These are phyloP conservation scores for Podospora fimiseda DNA, from an alignment of 495 filamentous ascomycete genomes.

Conservation along the genomic window DNA sequence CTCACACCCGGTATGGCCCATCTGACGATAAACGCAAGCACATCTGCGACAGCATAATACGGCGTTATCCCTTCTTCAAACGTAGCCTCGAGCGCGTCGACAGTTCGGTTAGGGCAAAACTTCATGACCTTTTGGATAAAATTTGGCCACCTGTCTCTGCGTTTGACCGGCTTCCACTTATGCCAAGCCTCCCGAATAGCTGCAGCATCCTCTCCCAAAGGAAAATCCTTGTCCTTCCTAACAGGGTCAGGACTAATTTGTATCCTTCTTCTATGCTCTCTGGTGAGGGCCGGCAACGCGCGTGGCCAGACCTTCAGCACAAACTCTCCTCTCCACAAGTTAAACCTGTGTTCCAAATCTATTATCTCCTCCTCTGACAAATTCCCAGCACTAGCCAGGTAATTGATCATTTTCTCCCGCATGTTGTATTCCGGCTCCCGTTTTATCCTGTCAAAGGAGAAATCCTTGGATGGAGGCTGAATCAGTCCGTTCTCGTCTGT, in stretches of 20 bases:
- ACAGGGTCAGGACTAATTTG: too few relatives aligned
- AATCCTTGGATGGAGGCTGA: not conserved
- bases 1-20: not conserved
- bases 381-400: not conserved
- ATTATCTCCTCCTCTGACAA: not conserved
- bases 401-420: not conserved
- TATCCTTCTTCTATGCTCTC: not conserved
- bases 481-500: not conserved
- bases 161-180: not conserved
- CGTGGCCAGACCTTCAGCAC: not conserved
- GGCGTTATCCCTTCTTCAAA: conserved; percentile 36
- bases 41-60: conserved; percentile 47
- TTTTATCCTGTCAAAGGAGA: not conserved
- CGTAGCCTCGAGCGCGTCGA: conserved; percentile 46
- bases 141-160: conserved; percentile 38
- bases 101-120: conserved; percentile 35
- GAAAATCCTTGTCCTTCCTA: too few relatives aligned
- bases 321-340: not conserved
- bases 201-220: too few relatives aligned
- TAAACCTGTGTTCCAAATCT: not conserved
- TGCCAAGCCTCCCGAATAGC: too few relatives aligned
- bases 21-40: conserved; percentile 39
- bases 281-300: not conserved
- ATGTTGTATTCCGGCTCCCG: not conserved
- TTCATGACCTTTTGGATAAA: conserved; percentile 48